These are phyloP conservation scores for Neonectria neomacrospora DNA, from an alignment of 2,329 filamentous ascomycete species.

Conservation along the genomic window DNA sequence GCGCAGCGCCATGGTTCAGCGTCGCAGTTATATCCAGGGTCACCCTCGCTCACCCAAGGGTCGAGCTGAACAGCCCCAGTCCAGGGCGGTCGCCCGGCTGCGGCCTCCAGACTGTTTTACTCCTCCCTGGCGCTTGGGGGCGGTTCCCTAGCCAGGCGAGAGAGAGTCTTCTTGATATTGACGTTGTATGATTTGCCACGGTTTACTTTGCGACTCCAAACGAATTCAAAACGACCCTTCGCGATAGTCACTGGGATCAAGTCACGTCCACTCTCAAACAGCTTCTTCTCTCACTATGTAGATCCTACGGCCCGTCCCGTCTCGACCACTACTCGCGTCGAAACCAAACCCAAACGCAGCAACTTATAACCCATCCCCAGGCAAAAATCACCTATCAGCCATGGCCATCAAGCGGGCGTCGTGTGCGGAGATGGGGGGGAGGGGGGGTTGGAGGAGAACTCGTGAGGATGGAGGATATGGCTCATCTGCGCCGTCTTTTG, in stretches of 20 bases:
- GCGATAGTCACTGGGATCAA: too few relatives aligned
- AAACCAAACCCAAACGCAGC: not conserved
- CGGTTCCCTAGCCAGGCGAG: not conserved
- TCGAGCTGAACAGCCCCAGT: constrained; percentile 12
- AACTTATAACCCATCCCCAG: too few relatives aligned
- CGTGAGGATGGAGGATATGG: constrained; percentile 32
- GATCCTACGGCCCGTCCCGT: not conserved
- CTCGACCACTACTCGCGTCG: not conserved
- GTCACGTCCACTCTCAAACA: too few relatives aligned
- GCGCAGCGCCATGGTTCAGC: not conserved
- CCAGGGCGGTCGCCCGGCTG: not conserved
- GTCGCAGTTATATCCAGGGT: not conserved
- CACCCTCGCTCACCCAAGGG: not conserved
- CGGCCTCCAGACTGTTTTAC: not conserved
- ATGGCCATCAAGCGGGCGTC: constrained; percentile 27
- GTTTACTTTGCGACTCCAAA: too few relatives aligned
- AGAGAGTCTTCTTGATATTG: not conserved
- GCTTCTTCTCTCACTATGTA: too few relatives aligned
- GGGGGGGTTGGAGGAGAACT: constrained; percentile 33
- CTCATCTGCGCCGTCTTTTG: constrained; percentile 33
- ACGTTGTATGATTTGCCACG: too few relatives aligned
- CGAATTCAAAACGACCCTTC: too few relatives aligned
- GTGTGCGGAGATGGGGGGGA: constrained; percentile 33
- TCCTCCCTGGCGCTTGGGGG: not conserved
- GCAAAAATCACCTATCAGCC: not conserved